Evolutionary conservation across 768 basidiomycete genomes (phyloP).

Genomic region (Mycena venus): DNA sequence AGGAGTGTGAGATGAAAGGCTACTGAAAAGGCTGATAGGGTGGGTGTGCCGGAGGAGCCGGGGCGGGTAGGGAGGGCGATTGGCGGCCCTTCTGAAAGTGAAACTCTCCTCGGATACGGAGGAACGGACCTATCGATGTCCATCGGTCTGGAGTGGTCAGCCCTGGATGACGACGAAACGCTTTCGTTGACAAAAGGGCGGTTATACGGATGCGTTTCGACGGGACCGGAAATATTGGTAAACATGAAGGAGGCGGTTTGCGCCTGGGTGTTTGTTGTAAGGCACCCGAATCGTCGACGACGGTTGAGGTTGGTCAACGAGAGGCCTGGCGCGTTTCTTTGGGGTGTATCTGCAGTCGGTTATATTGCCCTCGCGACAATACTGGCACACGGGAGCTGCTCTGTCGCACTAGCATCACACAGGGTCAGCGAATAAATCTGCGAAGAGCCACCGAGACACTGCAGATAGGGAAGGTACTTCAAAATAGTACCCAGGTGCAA

Average conservation of each 20-base stretch:
- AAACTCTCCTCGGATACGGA: conserved; percentile 7
- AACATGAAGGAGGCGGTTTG: conserved; percentile 37
- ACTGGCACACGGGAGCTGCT: conserved; percentile 78
- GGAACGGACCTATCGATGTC: conserved; percentile 13
- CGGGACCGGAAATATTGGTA: conserved; percentile 31
- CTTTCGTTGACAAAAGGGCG: conserved; percentile 30
- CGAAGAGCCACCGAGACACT: conserved; percentile 1
- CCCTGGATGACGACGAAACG: conserved; percentile 6
- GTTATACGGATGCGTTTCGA: conserved; percentile 15
- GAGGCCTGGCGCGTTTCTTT: conserved; percentile 72
- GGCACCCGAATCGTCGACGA: conserved; percentile 26
- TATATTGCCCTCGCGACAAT: conserved; percentile 68
- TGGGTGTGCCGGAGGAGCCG: conserved; percentile 33
- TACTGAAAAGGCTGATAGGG: conserved; percentile 38
- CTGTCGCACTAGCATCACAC: conserved; percentile 72
- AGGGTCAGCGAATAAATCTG: not conserved
- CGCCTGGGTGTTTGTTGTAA: conserved; percentile 32
- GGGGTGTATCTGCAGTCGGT: conserved; percentile 79
- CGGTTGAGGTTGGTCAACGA: conserved; percentile 44
- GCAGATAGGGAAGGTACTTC: too few relatives aligned
- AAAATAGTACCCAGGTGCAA: too few relatives aligned
- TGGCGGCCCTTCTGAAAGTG: conserved; percentile 37
- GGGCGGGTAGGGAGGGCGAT: conserved; percentile 38
- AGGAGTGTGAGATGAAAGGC: conserved; percentile 61
- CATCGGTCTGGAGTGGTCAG: conserved; percentile 12